A percentile compares a stretch with the other conserved stretches of the same genome.
phyloP scores from a whole-genome alignment of 345 rosid genomes.

The Geranium brycei region DNA sequence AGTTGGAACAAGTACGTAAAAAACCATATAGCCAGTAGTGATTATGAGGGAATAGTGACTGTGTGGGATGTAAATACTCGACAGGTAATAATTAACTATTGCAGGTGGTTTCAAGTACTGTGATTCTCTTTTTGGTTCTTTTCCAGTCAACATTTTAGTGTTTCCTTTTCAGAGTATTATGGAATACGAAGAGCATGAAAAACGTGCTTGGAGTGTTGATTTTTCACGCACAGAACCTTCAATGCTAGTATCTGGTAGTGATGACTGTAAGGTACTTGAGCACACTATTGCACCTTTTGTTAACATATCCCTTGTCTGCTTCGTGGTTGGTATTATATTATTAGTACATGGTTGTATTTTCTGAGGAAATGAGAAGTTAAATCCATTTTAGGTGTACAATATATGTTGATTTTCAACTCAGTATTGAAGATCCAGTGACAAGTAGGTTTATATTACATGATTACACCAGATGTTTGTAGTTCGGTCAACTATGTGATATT shows the following conservation, averaged over 20 bases:
- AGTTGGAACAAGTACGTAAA: constrained; percentile 92
- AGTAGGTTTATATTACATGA: not conserved
- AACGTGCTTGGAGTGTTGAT: constrained; percentile 99
- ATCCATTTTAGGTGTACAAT: not conserved
- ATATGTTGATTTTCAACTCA: not conserved
- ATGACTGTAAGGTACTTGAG: constrained; percentile 74
- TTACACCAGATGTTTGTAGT: not conserved
- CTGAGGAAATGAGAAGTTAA: not conserved
- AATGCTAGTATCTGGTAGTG: constrained; percentile 97
- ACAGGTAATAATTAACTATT: constrained; percentile 38
- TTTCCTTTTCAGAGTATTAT: constrained; percentile 51
- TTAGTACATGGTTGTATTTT: not conserved
- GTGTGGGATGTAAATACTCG: constrained; percentile 96
- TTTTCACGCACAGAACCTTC: constrained; percentile 85
- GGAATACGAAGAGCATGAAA: constrained; percentile 99
- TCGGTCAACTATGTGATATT: not conserved
- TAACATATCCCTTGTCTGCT: constrained; percentile 3
- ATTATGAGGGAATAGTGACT: constrained; percentile 91
- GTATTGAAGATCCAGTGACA: not conserved
- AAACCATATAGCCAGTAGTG: constrained; percentile 95
- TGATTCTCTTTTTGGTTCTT: not conserved
- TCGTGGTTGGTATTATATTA: too few relatives aligned
- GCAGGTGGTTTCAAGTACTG: not conserved
- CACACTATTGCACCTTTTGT: constrained; percentile 4
- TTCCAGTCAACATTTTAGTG: not conserved